These are phyloP conservation scores for Hyaloperonospora brassicae DNA, from an alignment of 352 stramenopile genomes.

Conservation along the genomic window DNA sequence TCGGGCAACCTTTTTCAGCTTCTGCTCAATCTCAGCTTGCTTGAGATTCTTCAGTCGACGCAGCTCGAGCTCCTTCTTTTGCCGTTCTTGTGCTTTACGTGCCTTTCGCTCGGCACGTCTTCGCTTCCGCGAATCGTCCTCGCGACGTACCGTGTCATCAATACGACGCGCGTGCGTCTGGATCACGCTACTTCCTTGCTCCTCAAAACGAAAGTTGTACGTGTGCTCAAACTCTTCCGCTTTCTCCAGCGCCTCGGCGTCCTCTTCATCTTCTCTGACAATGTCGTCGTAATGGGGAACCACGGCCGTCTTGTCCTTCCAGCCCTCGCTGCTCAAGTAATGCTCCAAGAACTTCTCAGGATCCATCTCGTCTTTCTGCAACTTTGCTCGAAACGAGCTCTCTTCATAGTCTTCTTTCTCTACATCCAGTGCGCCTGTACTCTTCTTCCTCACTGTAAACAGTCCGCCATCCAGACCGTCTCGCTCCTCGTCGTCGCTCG, in stretches of 20 bases:
- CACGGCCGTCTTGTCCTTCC: slow-evolving; percentile 67
- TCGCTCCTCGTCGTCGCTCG: slow-evolving; percentile 54
- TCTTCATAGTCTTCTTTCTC: slow-evolving; percentile 63
- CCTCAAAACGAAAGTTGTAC: slow-evolving; percentile 99
- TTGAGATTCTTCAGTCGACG: slow-evolving; percentile 97
- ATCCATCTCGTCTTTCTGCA: slow-evolving; percentile 56
- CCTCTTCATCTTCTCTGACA: slow-evolving; percentile 83
- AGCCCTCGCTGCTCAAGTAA: slow-evolving; percentile 71
- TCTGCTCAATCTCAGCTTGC: slow-evolving; percentile 91
- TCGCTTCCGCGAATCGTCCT: slow-evolving; percentile 93
- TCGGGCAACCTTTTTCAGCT: slow-evolving; percentile 87
- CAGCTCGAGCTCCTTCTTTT: slow-evolving; percentile 96
- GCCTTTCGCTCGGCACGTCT: slow-evolving; percentile 92
- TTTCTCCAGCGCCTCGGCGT: slow-evolving; percentile 89
- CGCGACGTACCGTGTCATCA: slow-evolving; percentile 88
- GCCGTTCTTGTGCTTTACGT: slow-evolving; percentile 91
- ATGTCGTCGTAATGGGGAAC: slow-evolving; percentile 79
- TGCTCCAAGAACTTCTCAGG: slow-evolving; percentile 72
- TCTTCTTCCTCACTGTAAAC: slow-evolving; percentile 70
- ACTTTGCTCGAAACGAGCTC: slow-evolving; percentile 48
- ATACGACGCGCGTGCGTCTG: slow-evolving; percentile 78
- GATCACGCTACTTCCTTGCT: slow-evolving; percentile 86
- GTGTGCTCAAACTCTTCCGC: slow-evolving; percentile 96
- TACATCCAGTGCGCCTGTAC: slow-evolving; percentile 37
- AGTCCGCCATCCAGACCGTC: slow-evolving; percentile 68